These are phyloP conservation scores for Mrakia blollopis DNA, from an alignment of 768 basidiomycete species.

Conservation along the genomic window DNA sequence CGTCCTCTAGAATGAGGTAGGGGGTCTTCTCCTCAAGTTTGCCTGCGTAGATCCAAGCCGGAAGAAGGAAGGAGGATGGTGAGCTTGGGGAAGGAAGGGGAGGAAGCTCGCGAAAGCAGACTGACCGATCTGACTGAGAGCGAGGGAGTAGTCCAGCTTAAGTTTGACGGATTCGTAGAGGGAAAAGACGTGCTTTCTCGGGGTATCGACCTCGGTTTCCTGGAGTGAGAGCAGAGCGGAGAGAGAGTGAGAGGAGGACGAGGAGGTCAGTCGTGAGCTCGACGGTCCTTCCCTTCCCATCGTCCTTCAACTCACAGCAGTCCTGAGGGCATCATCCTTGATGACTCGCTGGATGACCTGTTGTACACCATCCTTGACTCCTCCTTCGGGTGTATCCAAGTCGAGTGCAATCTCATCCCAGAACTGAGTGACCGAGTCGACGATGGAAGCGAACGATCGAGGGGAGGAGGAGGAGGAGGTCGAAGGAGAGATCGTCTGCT, in stretches of 20 bases:
- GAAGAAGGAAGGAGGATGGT: not conserved
- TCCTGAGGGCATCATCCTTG: not conserved
- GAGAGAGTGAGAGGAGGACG: not conserved
- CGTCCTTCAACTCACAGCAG: not conserved
- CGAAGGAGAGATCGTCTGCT: too few species aligned
- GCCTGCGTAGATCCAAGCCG: constrained; percentile 4
- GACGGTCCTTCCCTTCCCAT: not conserved
- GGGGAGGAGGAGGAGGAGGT: not conserved
- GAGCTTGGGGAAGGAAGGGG: not conserved
- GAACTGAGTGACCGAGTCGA: not conserved
- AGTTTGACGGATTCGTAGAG: constrained; percentile 16
- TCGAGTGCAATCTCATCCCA: not conserved
- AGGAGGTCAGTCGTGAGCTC: not conserved
- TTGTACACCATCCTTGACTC: not conserved
- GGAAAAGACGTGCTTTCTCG: not conserved
- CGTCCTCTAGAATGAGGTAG: constrained; percentile 24
- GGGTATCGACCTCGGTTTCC: constrained; percentile 6
- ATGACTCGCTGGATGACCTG: not conserved
- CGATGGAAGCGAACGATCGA: not conserved
- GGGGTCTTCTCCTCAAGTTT: constrained; percentile 28
- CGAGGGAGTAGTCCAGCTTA: constrained; percentile 17
- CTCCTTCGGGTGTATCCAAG: not conserved
- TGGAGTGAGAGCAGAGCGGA: not conserved
- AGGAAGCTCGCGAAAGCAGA: not conserved
- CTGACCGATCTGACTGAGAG: constrained; percentile 20